Conservation (phyloP, 305 asterid genomes). For the Ilex paraguariensis region DNA sequence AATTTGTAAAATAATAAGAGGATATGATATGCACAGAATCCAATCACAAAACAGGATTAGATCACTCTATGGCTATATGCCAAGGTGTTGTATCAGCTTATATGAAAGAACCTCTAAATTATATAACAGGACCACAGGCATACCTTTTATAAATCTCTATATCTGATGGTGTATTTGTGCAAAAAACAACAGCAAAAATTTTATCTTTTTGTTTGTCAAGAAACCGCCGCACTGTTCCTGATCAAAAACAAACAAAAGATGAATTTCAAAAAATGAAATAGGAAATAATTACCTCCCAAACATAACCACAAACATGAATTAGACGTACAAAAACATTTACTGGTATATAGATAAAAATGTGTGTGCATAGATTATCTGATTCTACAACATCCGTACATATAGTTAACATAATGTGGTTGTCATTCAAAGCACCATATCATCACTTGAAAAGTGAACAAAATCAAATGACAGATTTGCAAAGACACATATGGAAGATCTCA, state of each 20-base stretch:
- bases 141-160: conserved; percentile 90
- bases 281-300: not conserved
- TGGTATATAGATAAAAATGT: not conserved
- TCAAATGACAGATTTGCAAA: not conserved
- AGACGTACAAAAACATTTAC: not conserved
- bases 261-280: conserved; percentile 10
- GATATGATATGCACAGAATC: no score
- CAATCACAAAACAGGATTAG: no score
- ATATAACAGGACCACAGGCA: not conserved
- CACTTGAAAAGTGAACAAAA: not conserved
- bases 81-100: no score
- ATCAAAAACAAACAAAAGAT: conserved; percentile 12
- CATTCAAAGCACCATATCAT: not conserved
- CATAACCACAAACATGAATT: not conserved
- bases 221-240: conserved; percentile 90
- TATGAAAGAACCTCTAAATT: no score
- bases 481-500: conserved; percentile 22
- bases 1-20: not conserved
- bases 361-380: not conserved
- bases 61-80: no score
- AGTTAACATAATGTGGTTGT: not conserved
- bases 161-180: conserved; percentile 67
- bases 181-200: conserved; percentile 66
- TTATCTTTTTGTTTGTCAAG: conserved; percentile 85
- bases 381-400: not conserved